Base-by-base conservation (phyloP, 345 rosid genomes). In the Raphanus raphanistrum region DNA sequence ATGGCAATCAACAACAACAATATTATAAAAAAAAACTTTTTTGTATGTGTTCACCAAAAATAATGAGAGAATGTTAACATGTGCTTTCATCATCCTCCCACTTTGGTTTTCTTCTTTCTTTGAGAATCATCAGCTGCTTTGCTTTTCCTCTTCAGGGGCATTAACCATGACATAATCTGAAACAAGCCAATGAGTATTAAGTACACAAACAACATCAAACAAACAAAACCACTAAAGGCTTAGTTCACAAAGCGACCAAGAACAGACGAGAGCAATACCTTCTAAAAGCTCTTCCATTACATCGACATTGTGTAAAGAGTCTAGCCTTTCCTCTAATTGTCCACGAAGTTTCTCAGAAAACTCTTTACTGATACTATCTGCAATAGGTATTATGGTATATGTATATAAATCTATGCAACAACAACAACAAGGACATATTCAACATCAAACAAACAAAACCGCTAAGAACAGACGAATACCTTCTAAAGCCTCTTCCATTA, bases 341-440 rank as follows among this genome's bases (percentile, higher is more conserved):
- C 84, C 97, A 25, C 90, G 86, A 2, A 93, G 90, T 79, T 89
- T 93, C 85, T 93, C 94, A n/a, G 97, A 97, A 63, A 86, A 93
- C 59, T 79, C 67, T 3, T 85, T 79, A 3, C 87, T 64, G 17
- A 81, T 84, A 11, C 26, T 76, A 63, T 93, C 98, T 93, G 83
- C 54, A 38, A 74, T 63, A 28, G 41, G 27, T 28, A 6, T 36
- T 32, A 50, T 29, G 21, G 21, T 21, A 21, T 15, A 59, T 4
- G 43, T 36, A 73, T 5, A 17, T 11, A 38, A 29, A 26, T 32
- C 21, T 11, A 67, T 8, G 10, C 45, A 32, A 32, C 45, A 63
- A 32, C 1, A 63, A 21, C 21, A 21, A 21, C 0, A 55, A 26
- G 41, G 54, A 13, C 16, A 13, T 6, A 2, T 75, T 83, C 63